These are phyloP conservation scores for Cyanidium caldarium DNA, from an alignment of 23 red algal species.

Conservation along the genomic window DNA sequence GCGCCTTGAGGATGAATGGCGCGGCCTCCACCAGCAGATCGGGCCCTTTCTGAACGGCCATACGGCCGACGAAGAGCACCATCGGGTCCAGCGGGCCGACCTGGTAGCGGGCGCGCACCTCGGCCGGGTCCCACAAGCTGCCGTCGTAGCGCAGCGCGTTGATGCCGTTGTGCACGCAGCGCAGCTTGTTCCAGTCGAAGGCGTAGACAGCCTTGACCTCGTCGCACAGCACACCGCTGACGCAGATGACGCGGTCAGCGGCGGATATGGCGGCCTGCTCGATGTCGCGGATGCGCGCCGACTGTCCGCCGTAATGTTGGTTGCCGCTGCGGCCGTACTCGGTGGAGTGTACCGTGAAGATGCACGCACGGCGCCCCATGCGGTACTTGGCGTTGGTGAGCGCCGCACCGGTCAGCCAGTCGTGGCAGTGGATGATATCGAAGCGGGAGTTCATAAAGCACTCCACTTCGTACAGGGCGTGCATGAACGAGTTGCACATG, in stretches of 20 bases:
- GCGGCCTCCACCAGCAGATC: slow-evolving; percentile 79
- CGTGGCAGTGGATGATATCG: slow-evolving; percentile 75
- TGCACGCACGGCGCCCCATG: slow-evolving; percentile 42
- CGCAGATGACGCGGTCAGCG: slow-evolving; percentile 63
- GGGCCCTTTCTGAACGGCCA: slow-evolving; percentile 81
- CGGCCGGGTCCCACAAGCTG: slow-evolving; percentile 61
- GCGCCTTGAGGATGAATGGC: slow-evolving; percentile 37
- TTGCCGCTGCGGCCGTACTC: slow-evolving; percentile 89
- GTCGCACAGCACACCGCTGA: slow-evolving; percentile 79
- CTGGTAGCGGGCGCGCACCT: slow-evolving; percentile 48
- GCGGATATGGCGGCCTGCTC: slow-evolving; percentile 56
- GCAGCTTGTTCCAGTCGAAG: slow-evolving; percentile 87
- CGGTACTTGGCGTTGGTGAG: slow-evolving; percentile 66
- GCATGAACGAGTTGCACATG: slow-evolving; percentile 37
- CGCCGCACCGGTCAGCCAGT: slow-evolving; percentile 69
- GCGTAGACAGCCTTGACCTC: slow-evolving; percentile 75
- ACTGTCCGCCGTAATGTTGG: slow-evolving; percentile 69
- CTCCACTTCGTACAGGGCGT: slow-evolving; percentile 75
- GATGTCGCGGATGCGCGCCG: slow-evolving; percentile 61
- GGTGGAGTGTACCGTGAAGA: slow-evolving; percentile 80
- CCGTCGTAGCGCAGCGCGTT: slow-evolving; percentile 83
- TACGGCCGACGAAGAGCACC: slow-evolving; percentile 82
- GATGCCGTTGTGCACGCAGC: slow-evolving; percentile 93
- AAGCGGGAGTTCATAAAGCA: slow-evolving; percentile 68
- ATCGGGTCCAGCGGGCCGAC: slow-evolving; percentile 92